Conservation (phyloP, 768 basidiomycete species). For the Phaeotremella fagi region DNA sequence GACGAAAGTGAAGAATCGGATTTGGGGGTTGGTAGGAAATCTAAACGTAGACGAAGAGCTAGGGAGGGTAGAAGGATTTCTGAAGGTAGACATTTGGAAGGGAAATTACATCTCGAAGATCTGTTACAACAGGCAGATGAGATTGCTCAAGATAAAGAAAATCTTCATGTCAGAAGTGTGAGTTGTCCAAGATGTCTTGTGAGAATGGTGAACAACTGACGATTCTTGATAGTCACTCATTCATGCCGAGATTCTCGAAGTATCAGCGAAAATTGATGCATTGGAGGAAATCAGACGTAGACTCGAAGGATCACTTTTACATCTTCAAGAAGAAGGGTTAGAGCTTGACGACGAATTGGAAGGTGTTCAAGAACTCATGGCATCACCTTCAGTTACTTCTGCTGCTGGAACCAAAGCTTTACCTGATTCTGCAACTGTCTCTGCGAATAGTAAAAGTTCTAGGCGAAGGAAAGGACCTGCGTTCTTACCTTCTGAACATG, state of each 20-base stretch:
- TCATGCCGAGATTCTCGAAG: conserved; percentile 78
- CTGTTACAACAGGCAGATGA: conserved; percentile 76
- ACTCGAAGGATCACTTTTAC: conserved; percentile 75
- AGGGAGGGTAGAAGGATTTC: conserved; percentile 48
- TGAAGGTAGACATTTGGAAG: conserved; percentile 55
- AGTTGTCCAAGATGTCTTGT: conserved; percentile 38
- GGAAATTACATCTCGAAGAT: conserved; percentile 76
- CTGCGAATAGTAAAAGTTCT: conserved; percentile 53
- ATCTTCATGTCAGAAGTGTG: conserved; percentile 81
- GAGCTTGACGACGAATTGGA: conserved; percentile 94
- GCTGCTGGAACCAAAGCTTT: conserved; percentile 45
- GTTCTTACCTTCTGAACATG: conserved; percentile 95
- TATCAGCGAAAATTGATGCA: conserved; percentile 81
- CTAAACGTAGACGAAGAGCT: conserved; percentile 48
- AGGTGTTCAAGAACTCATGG: conserved; percentile 79
- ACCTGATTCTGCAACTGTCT: conserved; percentile 52
- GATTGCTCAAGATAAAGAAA: conserved; percentile 86
- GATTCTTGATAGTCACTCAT: conserved; percentile 63
- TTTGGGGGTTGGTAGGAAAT: conserved; percentile 54
- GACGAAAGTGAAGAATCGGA: conserved; percentile 52
- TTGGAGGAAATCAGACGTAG: conserved; percentile 73
- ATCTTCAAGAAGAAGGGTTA: conserved; percentile 87
- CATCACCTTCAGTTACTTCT: conserved; percentile 36
- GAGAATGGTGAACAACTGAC: conserved; percentile 8
- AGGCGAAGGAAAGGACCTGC: conserved; percentile 80